These are phyloP conservation scores for Scenedesmus sp. DNA, from an alignment of 163 green algal genomes.

Conservation along the genomic window DNA sequence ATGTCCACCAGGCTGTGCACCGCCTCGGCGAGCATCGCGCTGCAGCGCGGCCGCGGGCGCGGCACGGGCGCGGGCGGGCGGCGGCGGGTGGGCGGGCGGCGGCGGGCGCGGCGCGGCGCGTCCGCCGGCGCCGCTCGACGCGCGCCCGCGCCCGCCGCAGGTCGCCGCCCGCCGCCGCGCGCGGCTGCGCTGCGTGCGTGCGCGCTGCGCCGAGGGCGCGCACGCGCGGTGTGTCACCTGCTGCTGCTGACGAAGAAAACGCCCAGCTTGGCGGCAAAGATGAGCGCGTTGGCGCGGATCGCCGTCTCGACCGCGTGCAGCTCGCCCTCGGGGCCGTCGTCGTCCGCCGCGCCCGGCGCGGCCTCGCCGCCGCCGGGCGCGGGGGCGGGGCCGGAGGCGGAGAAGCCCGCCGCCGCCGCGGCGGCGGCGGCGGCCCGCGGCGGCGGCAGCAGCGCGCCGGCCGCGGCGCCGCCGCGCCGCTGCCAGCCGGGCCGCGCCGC, in stretches of 20 bases:
- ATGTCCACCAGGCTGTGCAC: conserved; percentile 93
- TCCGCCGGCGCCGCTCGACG: too few species aligned
- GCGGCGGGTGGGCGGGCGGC: too few species aligned
- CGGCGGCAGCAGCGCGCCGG: too few species aligned
- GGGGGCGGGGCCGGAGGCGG: not conserved
- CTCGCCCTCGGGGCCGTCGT: conserved; percentile 34
- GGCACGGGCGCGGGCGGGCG: too few species aligned
- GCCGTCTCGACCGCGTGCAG: conserved; percentile 58
- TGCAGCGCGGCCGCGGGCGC: too few species aligned
- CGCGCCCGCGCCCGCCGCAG: too few species aligned
- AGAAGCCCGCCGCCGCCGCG: not conserved
- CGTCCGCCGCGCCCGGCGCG: conserved; percentile 1
- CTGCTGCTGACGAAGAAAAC: conserved; percentile 77
- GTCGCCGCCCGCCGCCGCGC: too few species aligned
- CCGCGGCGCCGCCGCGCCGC: not conserved
- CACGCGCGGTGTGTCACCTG: too few species aligned
- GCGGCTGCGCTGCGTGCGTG: too few species aligned
- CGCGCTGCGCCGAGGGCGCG: not conserved
- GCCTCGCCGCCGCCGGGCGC: not conserved
- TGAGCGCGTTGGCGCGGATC: conserved; percentile 83
- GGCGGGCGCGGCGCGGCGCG: too few species aligned
- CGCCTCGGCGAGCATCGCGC: conserved; percentile 90
- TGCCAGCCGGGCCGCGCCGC: too few species aligned
- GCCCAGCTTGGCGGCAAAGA: conserved; percentile 87
- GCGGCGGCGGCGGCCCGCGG: not conserved